A percentile compares a stretch with the other conserved stretches of the same genome.
These are phyloP conservation scores for Aspergillus arachidicola DNA, from an alignment of 2,329 filamentous ascomycete genomes.

Conservation along the genomic window DNA sequence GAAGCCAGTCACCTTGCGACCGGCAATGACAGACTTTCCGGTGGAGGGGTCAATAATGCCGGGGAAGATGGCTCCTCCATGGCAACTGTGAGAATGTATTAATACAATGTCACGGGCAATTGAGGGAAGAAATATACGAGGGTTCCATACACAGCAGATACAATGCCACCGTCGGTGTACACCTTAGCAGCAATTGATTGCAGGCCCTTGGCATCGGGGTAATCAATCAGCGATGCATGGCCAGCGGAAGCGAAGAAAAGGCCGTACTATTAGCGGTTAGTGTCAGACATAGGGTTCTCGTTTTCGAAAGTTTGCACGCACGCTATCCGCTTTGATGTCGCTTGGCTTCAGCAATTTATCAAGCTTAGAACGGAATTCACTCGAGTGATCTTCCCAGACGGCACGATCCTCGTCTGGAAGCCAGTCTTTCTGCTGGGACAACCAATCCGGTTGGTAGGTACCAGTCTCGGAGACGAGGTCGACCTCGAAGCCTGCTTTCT, in stretches of 20 bases:
- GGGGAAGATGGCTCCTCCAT: constrained; percentile 44
- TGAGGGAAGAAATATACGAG: background rate
- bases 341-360: constrained; percentile 32
- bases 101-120: background rate
- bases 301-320: background rate
- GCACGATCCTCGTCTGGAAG: constrained; percentile 34
- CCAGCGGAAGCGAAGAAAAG: constrained; percentile 46
- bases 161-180: constrained; percentile 33
- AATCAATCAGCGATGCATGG: constrained; percentile 46
- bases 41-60: constrained; percentile 34
- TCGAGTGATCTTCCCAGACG: constrained; percentile 34
- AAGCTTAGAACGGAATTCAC: constrained; percentile 37
- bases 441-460: constrained; percentile 37
- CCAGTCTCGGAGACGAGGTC: constrained; percentile 46
- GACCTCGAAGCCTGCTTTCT: constrained; percentile 40
- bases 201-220: constrained; percentile 37
- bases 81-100: constrained; percentile 29
- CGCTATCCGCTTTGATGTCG: constrained; percentile 28
- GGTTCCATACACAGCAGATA: constrained; percentile 34
- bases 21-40: constrained; percentile 35
- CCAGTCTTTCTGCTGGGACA: constrained; percentile 39
- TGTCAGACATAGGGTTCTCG: background rate
- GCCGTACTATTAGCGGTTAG: constrained; percentile 29
- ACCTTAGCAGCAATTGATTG: constrained; percentile 30
- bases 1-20: constrained; percentile 44